Evolutionary conservation across 805 yeast genomes (phyloP).

Genomic region (Kodamaea laetipori): DNA sequence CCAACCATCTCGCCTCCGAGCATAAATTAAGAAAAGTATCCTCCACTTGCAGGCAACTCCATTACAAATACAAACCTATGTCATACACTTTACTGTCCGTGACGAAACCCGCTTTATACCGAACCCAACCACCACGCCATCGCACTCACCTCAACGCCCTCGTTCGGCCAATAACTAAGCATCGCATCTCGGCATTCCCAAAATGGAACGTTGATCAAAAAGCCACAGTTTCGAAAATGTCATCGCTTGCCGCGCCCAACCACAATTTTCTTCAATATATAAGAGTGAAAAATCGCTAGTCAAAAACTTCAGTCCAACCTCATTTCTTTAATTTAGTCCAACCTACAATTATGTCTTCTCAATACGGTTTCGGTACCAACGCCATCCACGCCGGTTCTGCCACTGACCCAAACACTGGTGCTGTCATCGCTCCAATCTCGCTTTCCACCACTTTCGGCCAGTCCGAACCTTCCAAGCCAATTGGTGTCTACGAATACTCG

Average conservation of each 20-base stretch:
- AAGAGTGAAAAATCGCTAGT: conserved; percentile 1
- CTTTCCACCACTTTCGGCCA: conserved; percentile 86
- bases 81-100: too few relatives aligned
- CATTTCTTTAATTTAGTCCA: conserved; percentile 10
- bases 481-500: conserved; percentile 81
- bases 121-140: too few relatives aligned
- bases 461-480: conserved; percentile 70
- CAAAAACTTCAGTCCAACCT: conserved; percentile 11
- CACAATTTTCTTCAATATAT: not conserved
- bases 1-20: too few relatives aligned
- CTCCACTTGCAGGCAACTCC: too few relatives aligned
- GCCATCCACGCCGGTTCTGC: conserved; percentile 85
- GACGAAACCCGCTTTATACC: too few relatives aligned
- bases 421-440: conserved; percentile 83
- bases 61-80: too few relatives aligned
- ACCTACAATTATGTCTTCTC: conserved; percentile 15
- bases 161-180: not conserved
- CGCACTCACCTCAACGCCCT: not conserved
- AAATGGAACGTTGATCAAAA: not conserved
- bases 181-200: too few relatives aligned
- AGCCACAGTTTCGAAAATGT: not conserved
- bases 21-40: too few relatives aligned
- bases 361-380: conserved; percentile 66
- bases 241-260: not conserved
- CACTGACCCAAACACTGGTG: conserved; percentile 74